Base-by-base conservation (phyloP, 1,139 yeast species). In the Yamadazyma atmosphaerica region DNA sequence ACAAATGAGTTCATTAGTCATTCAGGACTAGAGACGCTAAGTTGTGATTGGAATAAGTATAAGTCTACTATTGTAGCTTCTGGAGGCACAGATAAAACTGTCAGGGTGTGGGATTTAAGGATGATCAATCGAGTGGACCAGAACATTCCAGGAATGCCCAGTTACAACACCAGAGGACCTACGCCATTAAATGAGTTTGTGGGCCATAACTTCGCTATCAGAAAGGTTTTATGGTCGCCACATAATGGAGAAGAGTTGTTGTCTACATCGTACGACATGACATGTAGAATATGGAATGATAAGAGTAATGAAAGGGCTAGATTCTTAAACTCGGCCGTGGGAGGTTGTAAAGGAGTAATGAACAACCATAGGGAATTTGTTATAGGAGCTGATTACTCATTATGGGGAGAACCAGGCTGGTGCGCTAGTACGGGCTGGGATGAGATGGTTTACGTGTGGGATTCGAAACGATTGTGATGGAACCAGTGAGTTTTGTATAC, bases 371-470 rank as follows among this genome's bases (percentile, higher is more conserved):
- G 80, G 28, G 98, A 92, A 65, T 92, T 92, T 63, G 97, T 86
- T 2, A 79, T 86, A 48, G 97, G 95, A n/a, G 84, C 92, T 46
- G 98, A 92, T 61, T 92, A 96, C 83, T 84, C 95, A 50, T 64
- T 92, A 39, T 92, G 98, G 97, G 98, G 98, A 8, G 82, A 83
- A 48, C 95, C 94, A 3, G 98, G 97, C 1, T 90, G 95, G 88
- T 90, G 85, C 14, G 95, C 95, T 8, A 81, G 96, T 17, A 84
- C 92, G 0, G 96, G 96, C 1, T 92, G 97, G 96, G 98, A 92
- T 63, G 96, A 92, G 55, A 88, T 86, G 85, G 83, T 89, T 9
- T 82, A 84, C 54, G 74, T 92, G n/a, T 92, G 96, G 95, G 89
- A 86, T 52, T 74, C 82, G 4, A 75, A 79, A 51, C 55, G 79